Evolutionary conservation across 306 rosid genomes (phyloP), one percentile per base, ranked within the genome.

Genomic region (Cicer cuneatum): DNA sequence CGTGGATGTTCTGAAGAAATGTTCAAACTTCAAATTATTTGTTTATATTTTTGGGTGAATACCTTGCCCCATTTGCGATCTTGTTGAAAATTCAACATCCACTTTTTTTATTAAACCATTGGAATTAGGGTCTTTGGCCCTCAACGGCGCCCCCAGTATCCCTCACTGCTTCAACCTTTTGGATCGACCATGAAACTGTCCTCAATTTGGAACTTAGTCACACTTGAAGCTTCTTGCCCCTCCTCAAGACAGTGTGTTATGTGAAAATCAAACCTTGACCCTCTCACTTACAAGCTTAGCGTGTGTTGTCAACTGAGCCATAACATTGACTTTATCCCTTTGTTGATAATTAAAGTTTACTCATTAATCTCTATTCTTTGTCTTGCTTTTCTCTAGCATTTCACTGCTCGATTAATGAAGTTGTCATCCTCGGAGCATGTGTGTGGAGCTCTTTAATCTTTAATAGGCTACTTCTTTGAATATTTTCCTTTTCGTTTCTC

Each of bases 331-430:
- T 58, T 58, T 61, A 42, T 46, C 45, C 63, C 11, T 39, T 42
- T 61, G 46, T 68, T 53, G 47, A 35, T 43, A 10, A 42, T 53
- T 39, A 35, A 35, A 61, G 45, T 56, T 19, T 79, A 51, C 14
- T 16, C 61, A 67, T 6, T 69, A 66, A 73, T 72, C 61, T 79
- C 41, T 7, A 2, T 24, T 47, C 8, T 38, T 66, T n/a, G 45
- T 35, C 7, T 46, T 11, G 6, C 21, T 11, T 29, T 60, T 38
- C 16, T 38, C 2, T 39, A 49, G 59, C 41, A 66, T 58, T 60
- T 68, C 16, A 38, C 45, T 35, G 41, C 66, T 16, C 10, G 8
- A 39, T 24, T 35, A 67, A 52, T 68, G 75, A 79, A 66, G 33
- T 40, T 49, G 8, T 63, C 58, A 18, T 62, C 56, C 64, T 45